Evolutionary conservation across 2,329 filamentous ascomycete species (phyloP).

Genomic region (Alternaria metachromatica): DNA sequence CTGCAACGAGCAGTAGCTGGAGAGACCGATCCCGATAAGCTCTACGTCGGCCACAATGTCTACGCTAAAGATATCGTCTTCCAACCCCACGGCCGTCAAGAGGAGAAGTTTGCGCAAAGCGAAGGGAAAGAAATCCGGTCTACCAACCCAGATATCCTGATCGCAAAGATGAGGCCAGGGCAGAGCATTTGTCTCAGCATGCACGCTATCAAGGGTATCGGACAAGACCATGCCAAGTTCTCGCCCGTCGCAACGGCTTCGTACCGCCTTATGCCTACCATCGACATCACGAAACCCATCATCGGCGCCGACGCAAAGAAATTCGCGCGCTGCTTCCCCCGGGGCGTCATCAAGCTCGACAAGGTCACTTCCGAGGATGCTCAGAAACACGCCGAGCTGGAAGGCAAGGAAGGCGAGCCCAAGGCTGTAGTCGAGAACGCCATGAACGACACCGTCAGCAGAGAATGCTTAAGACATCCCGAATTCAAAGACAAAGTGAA

Average conservation of each 20-base stretch:
- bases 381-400: slow-evolving; percentile 66
- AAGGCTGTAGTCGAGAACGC: slow-evolving; percentile 88
- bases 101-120: slow-evolving; percentile 40
- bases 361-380: slow-evolving; percentile 73
- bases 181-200: slow-evolving; percentile 86
- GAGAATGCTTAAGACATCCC: slow-evolving; percentile 87
- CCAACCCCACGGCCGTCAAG: slow-evolving; percentile 70
- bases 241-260: slow-evolving; percentile 94
- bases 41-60: slow-evolving; percentile 81
- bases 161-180: slow-evolving; percentile 90
- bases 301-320: slow-evolving; percentile 85
- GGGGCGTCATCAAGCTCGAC: slow-evolving; percentile 84
- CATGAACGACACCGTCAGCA: slow-evolving; percentile 93
- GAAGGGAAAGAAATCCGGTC: slow-evolving; percentile 71
- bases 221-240: slow-evolving; percentile 95
- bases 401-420: slow-evolving; percentile 76
- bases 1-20: slow-evolving; percentile 64
- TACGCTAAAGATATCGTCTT: slow-evolving; percentile 69
- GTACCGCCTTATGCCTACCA: slow-evolving; percentile 88
- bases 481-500: slow-evolving; percentile 97
- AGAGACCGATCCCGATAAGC: slow-evolving; percentile 81
- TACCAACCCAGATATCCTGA: slow-evolving; percentile 88
- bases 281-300: slow-evolving; percentile 83
- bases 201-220: slow-evolving; percentile 94
- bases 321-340: slow-evolving; percentile 87